Evolutionary conservation across 1,284 basidiomycete genomes (phyloP), one percentile per base, ranked within the genome.

Genomic region (Tilletia horrida): DNA sequence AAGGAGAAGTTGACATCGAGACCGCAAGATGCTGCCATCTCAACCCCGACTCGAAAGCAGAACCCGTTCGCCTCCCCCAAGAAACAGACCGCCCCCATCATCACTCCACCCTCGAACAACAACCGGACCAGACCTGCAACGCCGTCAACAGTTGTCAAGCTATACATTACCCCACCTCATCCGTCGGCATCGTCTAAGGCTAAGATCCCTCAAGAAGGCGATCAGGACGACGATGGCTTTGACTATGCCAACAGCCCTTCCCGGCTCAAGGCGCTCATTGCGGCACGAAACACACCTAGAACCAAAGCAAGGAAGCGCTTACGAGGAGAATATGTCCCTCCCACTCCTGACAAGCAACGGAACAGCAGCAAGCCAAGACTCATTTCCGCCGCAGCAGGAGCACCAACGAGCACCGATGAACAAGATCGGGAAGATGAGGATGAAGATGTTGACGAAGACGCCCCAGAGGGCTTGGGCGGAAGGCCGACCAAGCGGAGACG

Each of bases 211-310:
- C 35, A 40, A 11, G 35, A 40, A 11, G 55, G 55, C 18, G 27
- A 31, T 7, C 9, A 59, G 7, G 55, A 59, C 6, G 55, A 59
- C 29, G 55, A 25, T 9, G 25, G 35, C 16, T 59, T 59, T n/a
- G 55, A 59, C 55, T 59, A 59, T 35, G 55, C 55, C 1, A 59
- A 59, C 55, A 59, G 55, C 27, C 55, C 55, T 35, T 59, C 55
- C 25, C 55, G 55, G 3, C 27, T 59, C 25, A 59, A 59, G 55
- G 55, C 55, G 14, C 55, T 59, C 55, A 59, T 59, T 21, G 31
- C 27, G 23, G 55, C 55, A 9, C 27, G 55, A 4, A 40, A 18
- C 27, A 35, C 13, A 25, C 55, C 55, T 3, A 25, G 55, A 18
- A 59, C 55, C 1, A 59, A 59, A 21, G 55, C 55, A n/a, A 25